Percentiles rank a stretch among this genome's conserved stretches.
Conservation (phyloP, 2,329 filamentous ascomycete species). For the Cordyceps tenuipes region DNA sequence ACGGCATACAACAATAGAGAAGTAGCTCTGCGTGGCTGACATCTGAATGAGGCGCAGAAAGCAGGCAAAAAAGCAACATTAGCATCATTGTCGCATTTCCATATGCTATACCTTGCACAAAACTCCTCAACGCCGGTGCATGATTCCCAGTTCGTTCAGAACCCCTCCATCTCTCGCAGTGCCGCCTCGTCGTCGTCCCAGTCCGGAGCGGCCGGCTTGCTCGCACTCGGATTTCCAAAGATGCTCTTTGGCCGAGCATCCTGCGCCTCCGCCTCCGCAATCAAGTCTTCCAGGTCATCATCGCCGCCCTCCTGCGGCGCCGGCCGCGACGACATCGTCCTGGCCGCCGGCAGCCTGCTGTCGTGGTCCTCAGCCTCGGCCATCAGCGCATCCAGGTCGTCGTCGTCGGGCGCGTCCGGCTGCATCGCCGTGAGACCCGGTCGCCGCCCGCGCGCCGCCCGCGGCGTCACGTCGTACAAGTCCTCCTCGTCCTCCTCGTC, state of each 20-base stretch:
- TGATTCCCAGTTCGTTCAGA: conserved; percentile 25
- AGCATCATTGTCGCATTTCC: background rate
- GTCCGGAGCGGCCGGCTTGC: conserved; percentile 21
- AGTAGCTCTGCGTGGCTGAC: too few species aligned
- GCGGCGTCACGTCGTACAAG: conserved; percentile 48
- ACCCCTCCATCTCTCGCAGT: conserved; percentile 55
- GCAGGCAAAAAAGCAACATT: background rate
- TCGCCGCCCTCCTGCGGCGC: conserved; percentile 33
- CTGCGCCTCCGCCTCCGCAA: conserved; percentile 37
- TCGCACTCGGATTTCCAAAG: conserved; percentile 6
- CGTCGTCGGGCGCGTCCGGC: conserved; percentile 30
- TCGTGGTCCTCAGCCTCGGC: conserved; percentile 33
- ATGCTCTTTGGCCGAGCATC: conserved; percentile 11
- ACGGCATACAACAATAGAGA: background rate
- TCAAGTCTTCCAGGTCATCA: conserved; percentile 39
- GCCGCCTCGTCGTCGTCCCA: conserved; percentile 59
- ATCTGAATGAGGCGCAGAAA: too few species aligned
- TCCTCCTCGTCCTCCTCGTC: conserved; percentile 40
- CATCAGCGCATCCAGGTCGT: conserved; percentile 47
- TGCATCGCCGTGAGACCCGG: conserved; percentile 16
- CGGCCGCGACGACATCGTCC: background rate
- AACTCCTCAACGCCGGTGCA: conserved; percentile 1
- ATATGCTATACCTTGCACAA: background rate
- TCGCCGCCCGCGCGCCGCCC: conserved; percentile 13
- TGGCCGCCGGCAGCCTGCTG: conserved; percentile 5